A percentile compares a stretch with the other conserved stretches of the same genome.
These are phyloP conservation scores for Eucalyptus lansdowneana DNA, from an alignment of 345 rosid species.

Conservation along the genomic window DNA sequence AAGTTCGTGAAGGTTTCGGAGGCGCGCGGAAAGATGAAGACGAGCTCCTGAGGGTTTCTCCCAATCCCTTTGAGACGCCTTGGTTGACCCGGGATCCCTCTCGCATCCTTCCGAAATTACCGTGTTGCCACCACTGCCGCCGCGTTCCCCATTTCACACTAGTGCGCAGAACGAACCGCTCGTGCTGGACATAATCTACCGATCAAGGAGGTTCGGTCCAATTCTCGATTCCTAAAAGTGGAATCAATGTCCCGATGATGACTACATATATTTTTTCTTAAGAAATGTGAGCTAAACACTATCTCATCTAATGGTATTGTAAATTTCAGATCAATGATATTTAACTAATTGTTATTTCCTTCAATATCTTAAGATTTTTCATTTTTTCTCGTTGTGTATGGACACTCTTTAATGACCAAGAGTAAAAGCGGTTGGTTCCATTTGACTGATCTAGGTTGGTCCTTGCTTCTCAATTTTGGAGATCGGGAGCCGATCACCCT, in stretches of 20 bases:
- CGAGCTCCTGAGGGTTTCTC: not conserved
- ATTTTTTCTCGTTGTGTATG: rapidly evolving
- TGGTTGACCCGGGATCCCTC: conserved; percentile 13
- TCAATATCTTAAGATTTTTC: rapidly evolving
- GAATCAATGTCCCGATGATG: rapidly evolving
- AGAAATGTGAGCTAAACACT: too few species aligned
- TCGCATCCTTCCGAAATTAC: not conserved
- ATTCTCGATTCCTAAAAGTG: too few species aligned
- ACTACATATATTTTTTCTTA: too few species aligned
- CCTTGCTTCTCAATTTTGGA: too few species aligned
- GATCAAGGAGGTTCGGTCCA: rapidly evolving
- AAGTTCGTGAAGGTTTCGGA: conserved; percentile 21
- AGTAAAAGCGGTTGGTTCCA: rapidly evolving
- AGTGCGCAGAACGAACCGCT: too few species aligned
- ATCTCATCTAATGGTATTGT: rapidly evolving
- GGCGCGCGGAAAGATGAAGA: not conserved
- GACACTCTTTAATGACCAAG: rapidly evolving
- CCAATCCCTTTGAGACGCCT: conserved; percentile 1
- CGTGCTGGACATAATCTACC: too few species aligned
- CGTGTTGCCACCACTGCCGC: not conserved
- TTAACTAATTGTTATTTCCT: rapidly evolving
- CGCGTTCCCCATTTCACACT: not conserved
- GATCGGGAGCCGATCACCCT: too few species aligned
- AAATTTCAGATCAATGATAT: rapidly evolving
- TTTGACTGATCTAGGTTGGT: rapidly evolving